These are phyloP conservation scores for Tolypocladium ovalisporum DNA, from an alignment of 2,329 filamentous ascomycete genomes.

Conservation along the genomic window DNA sequence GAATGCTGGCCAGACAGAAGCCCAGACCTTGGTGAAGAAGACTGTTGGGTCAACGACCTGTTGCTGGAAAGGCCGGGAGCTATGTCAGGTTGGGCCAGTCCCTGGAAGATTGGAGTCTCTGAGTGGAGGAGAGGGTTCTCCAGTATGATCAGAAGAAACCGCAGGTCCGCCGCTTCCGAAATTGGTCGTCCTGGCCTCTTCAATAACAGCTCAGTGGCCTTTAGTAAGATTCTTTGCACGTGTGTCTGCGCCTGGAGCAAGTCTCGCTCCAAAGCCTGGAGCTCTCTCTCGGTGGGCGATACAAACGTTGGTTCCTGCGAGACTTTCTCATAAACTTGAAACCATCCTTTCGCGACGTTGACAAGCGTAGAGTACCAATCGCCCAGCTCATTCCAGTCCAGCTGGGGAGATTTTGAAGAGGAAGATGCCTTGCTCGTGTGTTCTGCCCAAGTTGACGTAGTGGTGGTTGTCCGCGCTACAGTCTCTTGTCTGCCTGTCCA, in stretches of 20 bases:
- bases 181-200: slow-evolving; percentile 68
- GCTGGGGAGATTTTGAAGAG: slow-evolving; percentile 42
- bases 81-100: slow-evolving; percentile 23
- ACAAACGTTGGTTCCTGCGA: slow-evolving; percentile 16
- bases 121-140: slow-evolving; percentile 65
- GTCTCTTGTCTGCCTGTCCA: slow-evolving; percentile 56
- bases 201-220: slow-evolving; percentile 66
- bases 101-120: slow-evolving; percentile 26
- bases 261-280: slow-evolving; percentile 34
- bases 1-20: slow-evolving; percentile 58
- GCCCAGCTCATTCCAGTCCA: slow-evolving; percentile 62
- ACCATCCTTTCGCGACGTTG: slow-evolving; percentile 59
- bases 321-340: slow-evolving; percentile 44
- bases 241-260: slow-evolving; percentile 53
- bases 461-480: not conserved
- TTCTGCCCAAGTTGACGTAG: not conserved
- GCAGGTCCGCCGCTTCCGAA: slow-evolving; percentile 55
- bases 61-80: slow-evolving; percentile 2
- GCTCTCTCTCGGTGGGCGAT: slow-evolving; percentile 20
- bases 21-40: slow-evolving; percentile 21
- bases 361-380: slow-evolving; percentile 67
- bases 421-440: slow-evolving; percentile 5
- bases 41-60: slow-evolving; percentile 8
- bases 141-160: slow-evolving; percentile 69
- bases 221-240: slow-evolving; percentile 59